phyloP scores from a whole-genome alignment of 2,329 filamentous ascomycete species.

The Fusarium chaquense region DNA sequence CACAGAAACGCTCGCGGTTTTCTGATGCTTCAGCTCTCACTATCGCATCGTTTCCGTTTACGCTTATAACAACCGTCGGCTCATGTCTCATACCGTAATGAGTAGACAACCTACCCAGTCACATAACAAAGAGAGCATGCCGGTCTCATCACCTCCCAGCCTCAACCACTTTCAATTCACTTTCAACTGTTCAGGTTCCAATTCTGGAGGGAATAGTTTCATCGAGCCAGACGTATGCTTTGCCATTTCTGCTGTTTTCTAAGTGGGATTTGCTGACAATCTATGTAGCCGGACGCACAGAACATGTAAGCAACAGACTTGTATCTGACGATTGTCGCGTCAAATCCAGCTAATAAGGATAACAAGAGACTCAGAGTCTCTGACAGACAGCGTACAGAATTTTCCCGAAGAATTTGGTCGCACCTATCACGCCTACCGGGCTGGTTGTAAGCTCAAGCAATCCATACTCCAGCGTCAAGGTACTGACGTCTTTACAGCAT shows the following conservation, averaged over 20 bases:
- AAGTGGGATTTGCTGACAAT: slow-evolving; percentile 33
- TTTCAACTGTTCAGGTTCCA: slow-evolving; percentile 48
- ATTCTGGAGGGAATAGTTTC: slow-evolving; percentile 47
- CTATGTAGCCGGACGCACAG: slow-evolving; percentile 39
- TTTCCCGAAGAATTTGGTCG: slow-evolving; percentile 60
- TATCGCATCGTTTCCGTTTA: background rate
- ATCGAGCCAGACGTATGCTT: slow-evolving; percentile 52
- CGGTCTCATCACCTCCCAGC: slow-evolving; percentile 32
- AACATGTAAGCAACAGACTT: slow-evolving; percentile 40
- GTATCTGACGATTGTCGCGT: background rate
- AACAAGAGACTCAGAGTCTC: slow-evolving; percentile 51
- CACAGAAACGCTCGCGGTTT: slow-evolving; percentile 8
- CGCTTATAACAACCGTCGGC: slow-evolving; percentile 3
- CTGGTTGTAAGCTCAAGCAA: slow-evolving; percentile 57
- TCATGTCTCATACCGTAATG: slow-evolving; percentile 32
- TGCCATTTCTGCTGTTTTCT: background rate
- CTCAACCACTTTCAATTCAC: slow-evolving; percentile 51
- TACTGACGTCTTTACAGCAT: slow-evolving; percentile 51
- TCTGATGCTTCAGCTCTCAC: slow-evolving; percentile 1
- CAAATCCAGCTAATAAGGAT: slow-evolving; percentile 30
- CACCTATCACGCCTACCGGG: slow-evolving; percentile 62
- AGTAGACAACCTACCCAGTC: slow-evolving; percentile 21
- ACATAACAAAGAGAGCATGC: slow-evolving; percentile 24
- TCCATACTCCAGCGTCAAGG: background rate
- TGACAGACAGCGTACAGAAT: slow-evolving; percentile 57